Evolutionary conservation across 2,329 filamentous ascomycete species (phyloP).

Genomic region (Colletotrichum salicis): DNA sequence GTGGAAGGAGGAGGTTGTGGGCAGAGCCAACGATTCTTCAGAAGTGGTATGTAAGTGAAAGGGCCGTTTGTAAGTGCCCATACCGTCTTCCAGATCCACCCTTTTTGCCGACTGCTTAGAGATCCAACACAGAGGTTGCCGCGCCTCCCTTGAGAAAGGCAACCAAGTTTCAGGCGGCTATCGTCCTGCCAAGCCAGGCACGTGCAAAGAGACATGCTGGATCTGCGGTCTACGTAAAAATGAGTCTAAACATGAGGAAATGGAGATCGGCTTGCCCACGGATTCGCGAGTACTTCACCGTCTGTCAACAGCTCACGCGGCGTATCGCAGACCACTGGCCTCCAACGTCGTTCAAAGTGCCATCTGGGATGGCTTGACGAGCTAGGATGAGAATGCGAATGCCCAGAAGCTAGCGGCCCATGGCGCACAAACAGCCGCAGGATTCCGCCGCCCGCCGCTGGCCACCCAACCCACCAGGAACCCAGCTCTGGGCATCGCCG

Average conservation of each 20-base stretch:
- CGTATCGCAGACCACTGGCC: background rate
- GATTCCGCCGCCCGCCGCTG: background rate
- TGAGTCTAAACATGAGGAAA: too few relatives aligned
- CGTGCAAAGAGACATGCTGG: background rate
- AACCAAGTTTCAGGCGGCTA: background rate
- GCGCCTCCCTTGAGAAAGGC: background rate
- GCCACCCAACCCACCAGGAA: background rate
- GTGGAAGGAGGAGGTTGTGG: too few relatives aligned
- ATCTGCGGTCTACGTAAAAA: too few relatives aligned
- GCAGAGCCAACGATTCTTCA: too few relatives aligned
- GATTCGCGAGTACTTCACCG: background rate
- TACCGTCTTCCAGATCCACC: too few relatives aligned
- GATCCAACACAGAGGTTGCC: background rate
- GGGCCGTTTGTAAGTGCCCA: too few relatives aligned
- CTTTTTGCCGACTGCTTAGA: too few relatives aligned
- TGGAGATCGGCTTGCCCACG: background rate
- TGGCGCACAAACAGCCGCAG: background rate
- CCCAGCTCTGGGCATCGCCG: background rate
- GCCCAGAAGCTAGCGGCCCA: background rate
- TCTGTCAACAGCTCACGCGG: background rate
- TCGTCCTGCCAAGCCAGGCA: background rate
- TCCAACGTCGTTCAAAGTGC: background rate
- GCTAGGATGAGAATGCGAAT: background rate
- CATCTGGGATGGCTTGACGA: background rate
- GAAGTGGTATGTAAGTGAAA: too few relatives aligned